Evolutionary conservation across 2,329 filamentous ascomycete species (phyloP).

Genomic region (Sphaerostilbella broomeana): DNA sequence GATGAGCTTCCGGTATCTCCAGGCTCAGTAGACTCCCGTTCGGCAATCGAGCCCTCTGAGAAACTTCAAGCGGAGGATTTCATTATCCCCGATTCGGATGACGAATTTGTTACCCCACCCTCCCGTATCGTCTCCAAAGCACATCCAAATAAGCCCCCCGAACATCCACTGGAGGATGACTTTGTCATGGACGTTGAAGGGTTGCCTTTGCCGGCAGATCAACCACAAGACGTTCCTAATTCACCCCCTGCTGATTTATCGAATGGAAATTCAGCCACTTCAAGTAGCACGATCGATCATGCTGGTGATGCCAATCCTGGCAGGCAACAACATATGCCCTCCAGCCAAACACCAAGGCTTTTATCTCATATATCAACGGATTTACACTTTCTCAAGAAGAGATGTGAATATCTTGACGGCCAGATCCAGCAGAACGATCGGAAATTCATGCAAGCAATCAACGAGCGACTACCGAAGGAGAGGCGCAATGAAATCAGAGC

Average conservation of each 20-base stretch:
- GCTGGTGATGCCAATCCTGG: constrained; percentile 1
- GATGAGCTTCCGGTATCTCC: constrained; percentile 1
- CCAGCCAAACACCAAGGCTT: constrained; percentile 23
- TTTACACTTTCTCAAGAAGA: constrained; percentile 27
- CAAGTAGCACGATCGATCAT: constrained; percentile 2
- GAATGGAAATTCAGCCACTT: not conserved
- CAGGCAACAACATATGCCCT: constrained; percentile 1
- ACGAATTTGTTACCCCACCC: constrained; percentile 40
- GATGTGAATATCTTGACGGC: constrained; percentile 33
- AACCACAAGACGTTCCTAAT: not conserved
- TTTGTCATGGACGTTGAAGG: constrained; percentile 11
- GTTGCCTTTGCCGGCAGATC: constrained; percentile 2
- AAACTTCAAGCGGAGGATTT: constrained; percentile 22
- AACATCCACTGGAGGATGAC: constrained; percentile 3
- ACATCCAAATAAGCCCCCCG: constrained; percentile 8
- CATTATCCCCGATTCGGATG: constrained; percentile 51
- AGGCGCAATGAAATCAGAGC: constrained; percentile 41
- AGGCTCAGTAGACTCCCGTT: not conserved
- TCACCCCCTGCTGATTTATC: not conserved
- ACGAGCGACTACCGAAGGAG: constrained; percentile 39
- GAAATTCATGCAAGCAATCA: constrained; percentile 42
- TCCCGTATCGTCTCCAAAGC: constrained; percentile 17
- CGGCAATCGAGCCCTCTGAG: not conserved
- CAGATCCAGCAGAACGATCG: constrained; percentile 41
- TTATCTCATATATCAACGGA: constrained; percentile 26